Base-by-base conservation (phyloP, 352 stramenopile genomes). In the Pythium sp. region DNA sequence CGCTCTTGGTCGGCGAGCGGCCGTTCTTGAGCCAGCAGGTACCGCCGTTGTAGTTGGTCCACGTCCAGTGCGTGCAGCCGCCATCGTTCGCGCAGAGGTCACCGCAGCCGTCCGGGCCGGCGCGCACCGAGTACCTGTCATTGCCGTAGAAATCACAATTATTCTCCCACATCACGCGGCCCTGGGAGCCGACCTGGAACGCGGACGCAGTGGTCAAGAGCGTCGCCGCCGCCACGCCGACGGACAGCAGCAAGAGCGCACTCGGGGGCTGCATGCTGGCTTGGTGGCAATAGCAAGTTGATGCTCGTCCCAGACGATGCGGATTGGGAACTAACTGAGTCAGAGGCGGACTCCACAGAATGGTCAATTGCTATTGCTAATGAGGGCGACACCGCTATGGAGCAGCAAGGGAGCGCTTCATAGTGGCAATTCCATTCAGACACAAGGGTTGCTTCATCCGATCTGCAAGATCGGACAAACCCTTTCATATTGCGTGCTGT, bases 11-110 rank as follows among this genome's bases (percentile, higher is more conserved):
- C 30, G 56, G 64, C 6, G 64, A 70, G 34, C 22, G 26, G 30
- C 46, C 24, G 18, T 59, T 76, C 72, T 90, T 91, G 28, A 91
- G 74, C 69, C 70, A 89, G 70, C 83, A 91, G 12, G 79, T 87
- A 28, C 82, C 81, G 8, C 76, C 77, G 36, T 70, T 75, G 64
- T 80, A 75, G 65, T 79, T 77, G 18, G 67, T 80, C 81, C 82
- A 91, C 20, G 79, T 84, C 78, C 78, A 86, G 68, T 83, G 78
- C 20, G 74, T 74, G 70, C 78, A 86, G 18, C 68, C 6, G 5
- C 30, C 47, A 43, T 80, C 65, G 51, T 79, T 64, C 0, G 60
- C 69, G 32, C 78, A 86, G 11, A 61, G 49, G 24, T 61, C 62
- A 20, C 51, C 62, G 51, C 51, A 67, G 22, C n/a, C 12, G 2